Evolutionary conservation across 2,329 filamentous ascomycete genomes (phyloP), one percentile per base, ranked within the genome.

Genomic region (Cytospora leucostoma): DNA sequence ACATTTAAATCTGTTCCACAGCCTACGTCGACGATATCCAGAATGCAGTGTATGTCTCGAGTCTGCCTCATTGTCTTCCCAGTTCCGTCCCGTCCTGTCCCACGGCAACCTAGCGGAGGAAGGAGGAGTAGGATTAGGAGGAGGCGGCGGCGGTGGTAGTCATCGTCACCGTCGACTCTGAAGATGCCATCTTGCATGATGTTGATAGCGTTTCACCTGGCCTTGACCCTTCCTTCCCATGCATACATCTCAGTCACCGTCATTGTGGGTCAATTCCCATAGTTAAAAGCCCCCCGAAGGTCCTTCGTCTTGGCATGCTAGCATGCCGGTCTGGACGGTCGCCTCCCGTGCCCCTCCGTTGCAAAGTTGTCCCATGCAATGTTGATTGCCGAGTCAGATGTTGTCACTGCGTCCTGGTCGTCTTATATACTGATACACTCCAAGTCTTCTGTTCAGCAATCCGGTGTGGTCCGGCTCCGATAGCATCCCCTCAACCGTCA

Each of bases 371-470:
- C 7, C 21, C 12, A 34, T 53, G 7, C 33, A 19, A 33, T 10
- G 8, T 19, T 57, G 40, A 38, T 38, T 5, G 32, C 38, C 32
- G 13, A 32, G 10, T 56, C 38, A 56, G 37, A 58, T 54, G 47
- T 60, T 17, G 8, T 50, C 13, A 13, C 50, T 21, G 17, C 19
- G 21, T 21, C 27, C 54, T 67, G 35, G 65, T 64, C 34, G 64
- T 52, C 12, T 61, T 50, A 70, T 74, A 38, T 44, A 49, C 47
- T 55, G 17, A 66, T 55, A 35, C 34, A 13, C 32, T 12, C 6
- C 10, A 37, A 86, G 84, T 75, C 80, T 86, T 72, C 77, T 87
- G 65, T 84, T 87, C 73, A 86, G 81, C 75, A 85, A 86, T 73
- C 84, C 84, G 35, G 79, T 78, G 61, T 86, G 81, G 79, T 76